phyloP scores from a whole-genome alignment of 768 basidiomycete species.

The Coprinopsis cinerea region DNA sequence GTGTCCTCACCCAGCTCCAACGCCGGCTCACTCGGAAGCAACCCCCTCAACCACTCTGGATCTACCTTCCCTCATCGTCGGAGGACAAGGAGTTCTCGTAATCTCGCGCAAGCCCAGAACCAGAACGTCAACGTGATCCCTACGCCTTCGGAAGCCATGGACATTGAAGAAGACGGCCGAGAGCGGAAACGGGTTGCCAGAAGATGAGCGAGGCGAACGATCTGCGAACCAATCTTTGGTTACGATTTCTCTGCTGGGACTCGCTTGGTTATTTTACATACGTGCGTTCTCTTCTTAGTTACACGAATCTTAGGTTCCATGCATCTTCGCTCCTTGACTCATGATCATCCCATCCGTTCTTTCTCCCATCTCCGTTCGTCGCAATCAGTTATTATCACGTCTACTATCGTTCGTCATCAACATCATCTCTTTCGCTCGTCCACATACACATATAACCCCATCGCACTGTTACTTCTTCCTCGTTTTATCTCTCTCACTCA shows the following conservation, averaged over 20 bases:
- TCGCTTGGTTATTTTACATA: neutral
- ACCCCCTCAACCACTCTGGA: neutral
- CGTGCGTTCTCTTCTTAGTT: no score
- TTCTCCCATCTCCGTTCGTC: no score
- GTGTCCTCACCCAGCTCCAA: constrained; percentile 10
- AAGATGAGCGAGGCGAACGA: constrained; percentile 30
- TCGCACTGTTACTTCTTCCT: neutral
- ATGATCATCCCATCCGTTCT: no score
- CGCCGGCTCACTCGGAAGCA: constrained; percentile 16
- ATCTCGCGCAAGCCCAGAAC: constrained; percentile 27
- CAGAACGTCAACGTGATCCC: constrained; percentile 33
- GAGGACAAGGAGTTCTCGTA: constrained; percentile 49
- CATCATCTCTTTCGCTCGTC: no score
- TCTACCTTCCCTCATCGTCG: constrained; percentile 31
- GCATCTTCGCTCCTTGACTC: no score
- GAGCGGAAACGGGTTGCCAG: constrained; percentile 72
- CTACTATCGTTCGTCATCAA: no score
- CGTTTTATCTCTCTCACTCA: neutral
- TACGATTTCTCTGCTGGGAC: neutral
- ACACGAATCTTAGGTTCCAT: no score
- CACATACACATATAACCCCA: no score
- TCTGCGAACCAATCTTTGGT: neutral
- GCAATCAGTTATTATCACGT: no score
- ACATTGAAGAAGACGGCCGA: constrained; percentile 69
- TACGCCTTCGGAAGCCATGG: constrained; percentile 49